Evolutionary conservation across 352 stramenopile species (phyloP).

Genomic region (Globisporangium iwayamae): DNA sequence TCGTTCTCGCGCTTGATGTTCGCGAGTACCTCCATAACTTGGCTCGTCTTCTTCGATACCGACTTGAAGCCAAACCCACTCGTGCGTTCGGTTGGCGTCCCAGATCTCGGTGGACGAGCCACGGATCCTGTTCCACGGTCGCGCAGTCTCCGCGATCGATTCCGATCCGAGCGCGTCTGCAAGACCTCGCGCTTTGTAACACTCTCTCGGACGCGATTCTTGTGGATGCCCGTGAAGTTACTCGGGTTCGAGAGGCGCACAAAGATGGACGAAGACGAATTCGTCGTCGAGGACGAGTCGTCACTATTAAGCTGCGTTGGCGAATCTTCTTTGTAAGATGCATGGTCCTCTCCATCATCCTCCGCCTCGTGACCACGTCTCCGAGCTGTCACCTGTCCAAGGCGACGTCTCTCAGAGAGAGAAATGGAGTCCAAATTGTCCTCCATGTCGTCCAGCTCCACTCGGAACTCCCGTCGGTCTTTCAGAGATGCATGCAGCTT

Average conservation of each 20-base stretch:
- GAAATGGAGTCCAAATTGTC: slow-evolving; percentile 40
- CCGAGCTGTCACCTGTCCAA: slow-evolving; percentile 26
- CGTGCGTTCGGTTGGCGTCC: slow-evolving; percentile 54
- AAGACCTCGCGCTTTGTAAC: slow-evolving; percentile 77
- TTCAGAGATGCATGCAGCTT: slow-evolving; percentile 11
- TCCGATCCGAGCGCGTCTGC: slow-evolving; percentile 67
- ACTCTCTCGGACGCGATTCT: slow-evolving; percentile 79
- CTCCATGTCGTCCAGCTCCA: slow-evolving; percentile 48
- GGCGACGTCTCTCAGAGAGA: slow-evolving; percentile 33
- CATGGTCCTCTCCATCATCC: slow-evolving; percentile 18
- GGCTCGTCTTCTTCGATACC: slow-evolving; percentile 52
- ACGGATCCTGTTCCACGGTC: slow-evolving; percentile 43
- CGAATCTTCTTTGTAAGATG: slow-evolving; percentile 30
- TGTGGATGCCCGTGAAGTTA: slow-evolving; percentile 89
- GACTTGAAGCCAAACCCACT: slow-evolving; percentile 46
- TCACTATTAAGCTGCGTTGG: slow-evolving; percentile 53
- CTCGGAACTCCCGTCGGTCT: slow-evolving; percentile 45
- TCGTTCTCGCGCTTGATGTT: slow-evolving; percentile 85
- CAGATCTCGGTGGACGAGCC: slow-evolving; percentile 40
- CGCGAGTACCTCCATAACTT: slow-evolving; percentile 75
- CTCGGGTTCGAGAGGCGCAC: slow-evolving; percentile 81
- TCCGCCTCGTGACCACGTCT: slow-evolving; percentile 26
- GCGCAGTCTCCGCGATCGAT: slow-evolving; percentile 66
- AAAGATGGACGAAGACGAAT: slow-evolving; percentile 64
- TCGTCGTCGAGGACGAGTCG: slow-evolving; percentile 44